Conservation (phyloP, 352 stramenopile species). For the Phytophthora pistaciae region DNA sequence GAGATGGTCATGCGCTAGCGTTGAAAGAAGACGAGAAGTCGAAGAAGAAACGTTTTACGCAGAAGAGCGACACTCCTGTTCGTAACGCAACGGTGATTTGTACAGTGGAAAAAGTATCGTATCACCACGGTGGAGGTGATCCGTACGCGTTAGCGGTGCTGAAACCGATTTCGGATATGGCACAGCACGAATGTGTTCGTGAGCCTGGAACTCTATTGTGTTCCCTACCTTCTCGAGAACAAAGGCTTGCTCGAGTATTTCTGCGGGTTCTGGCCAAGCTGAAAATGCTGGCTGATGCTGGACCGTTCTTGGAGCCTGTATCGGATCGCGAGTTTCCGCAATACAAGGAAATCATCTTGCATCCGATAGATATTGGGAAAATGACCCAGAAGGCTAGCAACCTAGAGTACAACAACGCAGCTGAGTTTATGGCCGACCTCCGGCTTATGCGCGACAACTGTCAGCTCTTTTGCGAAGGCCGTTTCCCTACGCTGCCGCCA, state of each 20-base stretch:
- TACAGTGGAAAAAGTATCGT: constrained; percentile 69
- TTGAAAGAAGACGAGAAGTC: constrained; percentile 82
- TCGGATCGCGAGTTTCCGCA: constrained; percentile 84
- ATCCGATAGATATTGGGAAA: constrained; percentile 78
- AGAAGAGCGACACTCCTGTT: constrained; percentile 72
- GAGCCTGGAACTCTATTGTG: constrained; percentile 57
- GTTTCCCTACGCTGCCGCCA: constrained; percentile 79
- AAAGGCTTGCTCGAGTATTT: constrained; percentile 69
- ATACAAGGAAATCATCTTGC: constrained; percentile 85
- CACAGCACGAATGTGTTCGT: constrained; percentile 38
- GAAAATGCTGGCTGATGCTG: constrained; percentile 64
- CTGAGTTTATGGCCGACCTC: constrained; percentile 72
- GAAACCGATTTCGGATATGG: constrained; percentile 44
- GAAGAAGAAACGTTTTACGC: constrained; percentile 79
- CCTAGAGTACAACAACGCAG: constrained; percentile 61
- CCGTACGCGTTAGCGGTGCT: constrained; percentile 78
- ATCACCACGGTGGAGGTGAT: constrained; percentile 83
- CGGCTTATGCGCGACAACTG: constrained; percentile 84
- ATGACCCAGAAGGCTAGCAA: constrained; percentile 64
- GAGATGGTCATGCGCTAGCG: constrained; percentile 78
- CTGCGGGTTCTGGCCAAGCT: constrained; percentile 72
- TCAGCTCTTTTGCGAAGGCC: constrained; percentile 80
- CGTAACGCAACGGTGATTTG: constrained; percentile 66
- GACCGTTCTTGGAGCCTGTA: constrained; percentile 82
- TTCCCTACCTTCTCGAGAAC: constrained; percentile 64